A percentile compares a stretch with the other conserved stretches of the same genome.
phyloP scores from a whole-genome alignment of 352 stramenopile genomes.

The Globisporangium lucens region DNA sequence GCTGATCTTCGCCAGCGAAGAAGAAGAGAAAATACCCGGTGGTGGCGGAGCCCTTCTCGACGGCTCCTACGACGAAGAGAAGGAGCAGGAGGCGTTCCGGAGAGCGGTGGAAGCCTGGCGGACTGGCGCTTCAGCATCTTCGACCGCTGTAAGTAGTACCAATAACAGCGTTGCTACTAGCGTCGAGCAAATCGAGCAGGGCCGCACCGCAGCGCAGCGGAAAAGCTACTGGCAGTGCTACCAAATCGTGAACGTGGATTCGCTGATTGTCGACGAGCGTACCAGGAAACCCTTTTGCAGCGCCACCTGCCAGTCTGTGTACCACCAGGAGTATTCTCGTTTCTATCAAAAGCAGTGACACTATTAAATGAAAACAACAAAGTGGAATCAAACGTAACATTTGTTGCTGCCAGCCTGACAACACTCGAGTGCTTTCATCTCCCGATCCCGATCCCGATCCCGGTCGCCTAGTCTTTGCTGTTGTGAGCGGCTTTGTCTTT shows the following conservation, averaged over 20 bases:
- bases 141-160: conserved; percentile 1
- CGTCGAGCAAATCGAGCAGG: conserved; percentile 49
- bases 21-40: conserved; percentile 1
- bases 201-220: conserved; percentile 33
- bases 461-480: not conserved
- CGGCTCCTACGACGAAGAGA: conserved; percentile 65
- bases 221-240: conserved; percentile 87
- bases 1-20: conserved; percentile 4
- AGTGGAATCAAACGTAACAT: not conserved
- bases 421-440: not conserved
- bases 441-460: not conserved
- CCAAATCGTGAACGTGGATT: conserved; percentile 37
- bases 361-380: not conserved
- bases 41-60: conserved; percentile 46
- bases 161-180: not conserved
- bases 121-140: conserved; percentile 15
- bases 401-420: not conserved
- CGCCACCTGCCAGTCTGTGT: conserved; percentile 32
- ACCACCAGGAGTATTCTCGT: conserved; percentile 49
- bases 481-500: conserved; percentile 18
- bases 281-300: conserved; percentile 60
- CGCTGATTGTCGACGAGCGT: conserved; percentile 37
- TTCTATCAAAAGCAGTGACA: conserved; percentile 36
- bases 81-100: conserved; percentile 65
- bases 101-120: conserved; percentile 63